Percentiles rank a stretch among this genome's conserved stretches.
Conservation (phyloP, 1,284 basidiomycete genomes). For the Microbotryomycetes sp. region DNA sequence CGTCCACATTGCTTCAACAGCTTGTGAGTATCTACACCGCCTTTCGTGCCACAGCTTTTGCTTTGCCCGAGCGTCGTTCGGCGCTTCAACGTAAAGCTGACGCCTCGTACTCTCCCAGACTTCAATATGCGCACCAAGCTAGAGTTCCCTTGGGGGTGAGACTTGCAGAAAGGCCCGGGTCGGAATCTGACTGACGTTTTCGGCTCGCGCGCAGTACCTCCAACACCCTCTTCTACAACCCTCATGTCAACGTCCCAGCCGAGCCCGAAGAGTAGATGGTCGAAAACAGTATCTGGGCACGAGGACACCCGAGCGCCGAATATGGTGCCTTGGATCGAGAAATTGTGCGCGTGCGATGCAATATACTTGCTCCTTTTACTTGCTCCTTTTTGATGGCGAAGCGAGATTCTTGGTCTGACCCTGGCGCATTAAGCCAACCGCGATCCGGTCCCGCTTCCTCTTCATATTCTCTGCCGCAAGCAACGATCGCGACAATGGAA, state of each 20-base stretch:
- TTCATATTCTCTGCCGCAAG: background rate
- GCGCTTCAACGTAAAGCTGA: background rate
- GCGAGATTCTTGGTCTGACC: too few relatives aligned
- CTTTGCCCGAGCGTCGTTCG: background rate
- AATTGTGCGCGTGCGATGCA: too few relatives aligned
- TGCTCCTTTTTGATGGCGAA: too few relatives aligned
- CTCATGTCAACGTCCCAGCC: constrained; percentile 46
- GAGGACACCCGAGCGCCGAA: too few relatives aligned
- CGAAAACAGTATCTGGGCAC: too few relatives aligned
- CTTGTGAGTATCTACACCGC: constrained; percentile 1
- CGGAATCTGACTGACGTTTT: background rate
- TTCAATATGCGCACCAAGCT: constrained; percentile 61
- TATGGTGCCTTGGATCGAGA: too few relatives aligned
- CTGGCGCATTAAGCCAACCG: too few relatives aligned
- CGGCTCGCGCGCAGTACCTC: constrained; percentile 52
- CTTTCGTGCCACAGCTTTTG: background rate
- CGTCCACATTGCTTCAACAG: background rate
- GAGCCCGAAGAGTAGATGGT: background rate
- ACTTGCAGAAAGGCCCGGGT: background rate
- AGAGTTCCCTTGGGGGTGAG: background rate
- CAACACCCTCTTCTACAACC: constrained; percentile 73
- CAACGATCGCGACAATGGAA: background rate
- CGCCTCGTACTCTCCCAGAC: constrained; percentile 36
- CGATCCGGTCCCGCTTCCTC: too few relatives aligned
- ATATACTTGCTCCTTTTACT: too few relatives aligned